Conservation (phyloP, 176 grass and related monocot genomes). For the Raddia guianensis region DNA sequence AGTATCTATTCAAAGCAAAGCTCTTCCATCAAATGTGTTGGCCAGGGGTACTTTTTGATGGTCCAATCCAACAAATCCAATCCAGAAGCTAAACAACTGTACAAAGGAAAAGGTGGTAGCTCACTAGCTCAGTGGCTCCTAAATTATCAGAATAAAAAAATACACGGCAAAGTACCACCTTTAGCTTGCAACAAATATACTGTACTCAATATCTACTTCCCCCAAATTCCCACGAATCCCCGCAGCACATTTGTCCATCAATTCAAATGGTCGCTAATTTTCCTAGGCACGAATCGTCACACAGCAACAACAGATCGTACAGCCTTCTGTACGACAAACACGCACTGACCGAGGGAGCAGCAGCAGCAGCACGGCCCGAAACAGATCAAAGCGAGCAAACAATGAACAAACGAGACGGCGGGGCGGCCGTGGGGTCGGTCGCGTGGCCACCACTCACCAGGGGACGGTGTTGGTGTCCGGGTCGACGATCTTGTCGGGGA, state of each 20-base stretch:
- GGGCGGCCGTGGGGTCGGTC: not conserved
- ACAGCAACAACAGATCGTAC: not conserved
- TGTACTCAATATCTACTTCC: not conserved
- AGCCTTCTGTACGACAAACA: not conserved
- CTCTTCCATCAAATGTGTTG: not conserved
- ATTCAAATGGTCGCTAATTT: not conserved
- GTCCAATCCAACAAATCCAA: too few relatives aligned
- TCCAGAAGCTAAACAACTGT: not conserved
- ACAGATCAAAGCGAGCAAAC: not conserved
- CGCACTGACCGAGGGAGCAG: not conserved
- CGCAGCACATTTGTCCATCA: not conserved
- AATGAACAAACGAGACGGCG: not conserved
- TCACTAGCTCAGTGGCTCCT: not conserved
- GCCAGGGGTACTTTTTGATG: not conserved
- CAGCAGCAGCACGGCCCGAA: not conserved
- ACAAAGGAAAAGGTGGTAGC: not conserved
- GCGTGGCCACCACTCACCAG: conserved; percentile 48
- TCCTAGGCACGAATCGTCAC: not conserved
- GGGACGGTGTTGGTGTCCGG: conserved; percentile 63
- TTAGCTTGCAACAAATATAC: not conserved
- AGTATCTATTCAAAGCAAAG: not conserved
- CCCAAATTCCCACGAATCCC: not conserved
- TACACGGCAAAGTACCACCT: not conserved
- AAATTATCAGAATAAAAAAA: not conserved
- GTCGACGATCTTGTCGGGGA: conserved; percentile 96